These are phyloP conservation scores for Termitomyces sp. DNA, from an alignment of 768 basidiomycete species.

Conservation along the genomic window DNA sequence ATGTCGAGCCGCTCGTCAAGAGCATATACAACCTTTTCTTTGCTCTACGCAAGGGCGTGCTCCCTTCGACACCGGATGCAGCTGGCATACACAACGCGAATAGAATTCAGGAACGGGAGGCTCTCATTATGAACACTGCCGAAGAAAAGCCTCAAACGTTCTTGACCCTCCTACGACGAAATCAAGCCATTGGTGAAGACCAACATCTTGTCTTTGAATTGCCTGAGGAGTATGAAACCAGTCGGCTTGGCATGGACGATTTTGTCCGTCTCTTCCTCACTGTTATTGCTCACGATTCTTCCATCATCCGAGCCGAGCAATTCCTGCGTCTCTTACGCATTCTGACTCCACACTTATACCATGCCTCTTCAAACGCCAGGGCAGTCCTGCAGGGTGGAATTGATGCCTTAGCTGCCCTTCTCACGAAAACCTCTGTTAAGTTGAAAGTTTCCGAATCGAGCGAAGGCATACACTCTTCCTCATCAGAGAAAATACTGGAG, in stretches of 20 bases:
- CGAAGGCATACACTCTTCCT: constrained; percentile 24
- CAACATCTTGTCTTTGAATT: constrained; percentile 41
- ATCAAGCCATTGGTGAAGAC: constrained; percentile 38
- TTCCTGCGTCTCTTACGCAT: constrained; percentile 64
- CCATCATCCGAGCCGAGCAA: constrained; percentile 63
- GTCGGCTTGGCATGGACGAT: constrained; percentile 58
- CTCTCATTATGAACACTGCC: constrained; percentile 63
- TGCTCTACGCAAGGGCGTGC: constrained; percentile 47
- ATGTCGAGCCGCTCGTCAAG: constrained; percentile 51
- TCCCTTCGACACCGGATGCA: constrained; percentile 47
- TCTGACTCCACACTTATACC: constrained; percentile 56
- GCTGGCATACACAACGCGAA: constrained; percentile 69
- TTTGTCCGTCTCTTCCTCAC: constrained; percentile 73
- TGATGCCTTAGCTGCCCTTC: constrained; percentile 59
- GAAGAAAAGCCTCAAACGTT: constrained; percentile 76
- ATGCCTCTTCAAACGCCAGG: constrained; percentile 52
- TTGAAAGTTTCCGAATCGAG: constrained; percentile 40
- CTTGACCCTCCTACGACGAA: constrained; percentile 50
- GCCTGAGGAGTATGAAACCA: constrained; percentile 60
- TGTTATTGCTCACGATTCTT: constrained; percentile 74
- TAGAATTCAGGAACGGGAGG: constrained; percentile 65
- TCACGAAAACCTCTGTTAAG: constrained; percentile 45
- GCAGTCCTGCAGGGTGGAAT: constrained; percentile 64
- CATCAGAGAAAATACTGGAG: constrained; percentile 29
- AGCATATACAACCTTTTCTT: constrained; percentile 59